Evolutionary conservation across 768 basidiomycete genomes (phyloP).

Genomic region (Mycena epipterygia): DNA sequence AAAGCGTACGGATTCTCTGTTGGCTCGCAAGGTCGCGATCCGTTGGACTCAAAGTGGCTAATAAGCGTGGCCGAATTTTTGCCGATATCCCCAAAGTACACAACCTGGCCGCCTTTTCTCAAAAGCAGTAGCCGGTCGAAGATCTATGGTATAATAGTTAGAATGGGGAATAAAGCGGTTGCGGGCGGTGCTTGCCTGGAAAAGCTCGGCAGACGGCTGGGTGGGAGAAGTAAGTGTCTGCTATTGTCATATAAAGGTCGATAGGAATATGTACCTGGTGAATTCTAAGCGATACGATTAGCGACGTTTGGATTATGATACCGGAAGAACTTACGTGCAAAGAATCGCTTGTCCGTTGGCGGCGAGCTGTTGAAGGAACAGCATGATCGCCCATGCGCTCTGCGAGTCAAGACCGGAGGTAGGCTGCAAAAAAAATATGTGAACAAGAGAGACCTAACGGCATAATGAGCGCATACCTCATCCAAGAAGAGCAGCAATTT

Average conservation of each 20-base stretch:
- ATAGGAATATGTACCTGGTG: conserved; percentile 52
- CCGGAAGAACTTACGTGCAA: conserved; percentile 75
- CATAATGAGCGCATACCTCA: too few relatives aligned
- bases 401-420: conserved; percentile 91
- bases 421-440: conserved; percentile 61
- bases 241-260: neutral
- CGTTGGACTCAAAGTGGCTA: conserved; percentile 82
- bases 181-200: conserved; percentile 59
- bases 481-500: too few relatives aligned
- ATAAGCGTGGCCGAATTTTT: conserved; percentile 71
- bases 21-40: conserved; percentile 70
- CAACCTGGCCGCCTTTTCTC: conserved; percentile 81
- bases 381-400: conserved; percentile 86
- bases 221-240: conserved; percentile 47
- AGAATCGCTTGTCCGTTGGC: conserved; percentile 89
- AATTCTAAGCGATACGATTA: conserved; percentile 48
- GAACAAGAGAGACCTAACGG: too few relatives aligned
- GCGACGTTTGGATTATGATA: neutral
- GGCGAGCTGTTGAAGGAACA: conserved; percentile 82
- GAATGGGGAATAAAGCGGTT: neutral
- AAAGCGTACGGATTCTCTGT: conserved; percentile 79
- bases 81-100: conserved; percentile 84
- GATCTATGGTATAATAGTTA: conserved; percentile 47
- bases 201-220: conserved; percentile 87
- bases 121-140: conserved; percentile 87